phyloP scores from a whole-genome alignment of 305 asterid genomes.

The Striga hermonthica region DNA sequence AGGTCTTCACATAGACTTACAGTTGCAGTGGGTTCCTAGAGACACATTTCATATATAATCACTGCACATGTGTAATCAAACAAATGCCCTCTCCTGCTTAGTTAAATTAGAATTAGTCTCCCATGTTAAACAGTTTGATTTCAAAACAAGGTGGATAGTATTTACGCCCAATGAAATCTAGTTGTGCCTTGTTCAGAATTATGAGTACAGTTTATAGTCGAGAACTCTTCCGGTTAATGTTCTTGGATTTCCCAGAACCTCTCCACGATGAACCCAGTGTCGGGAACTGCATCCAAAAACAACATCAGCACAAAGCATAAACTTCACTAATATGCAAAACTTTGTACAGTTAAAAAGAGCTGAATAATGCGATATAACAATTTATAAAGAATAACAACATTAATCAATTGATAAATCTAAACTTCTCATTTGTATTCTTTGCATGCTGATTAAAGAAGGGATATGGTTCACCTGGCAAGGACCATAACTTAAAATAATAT shows the following conservation, averaged over 20 bases:
- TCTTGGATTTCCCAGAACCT: slow-evolving; percentile 96
- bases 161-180: slow-evolving; percentile 83
- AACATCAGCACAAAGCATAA: slow-evolving; percentile 24
- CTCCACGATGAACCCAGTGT: slow-evolving; percentile 94
- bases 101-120: slow-evolving; percentile 32
- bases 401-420: slow-evolving; percentile 18
- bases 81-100: slow-evolving; percentile 91
- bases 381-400: slow-evolving; percentile 3
- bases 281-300: slow-evolving; percentile 67
- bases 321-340: slow-evolving; percentile 18
- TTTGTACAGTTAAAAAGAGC: slow-evolving; percentile 21
- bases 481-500: slow-evolving; percentile 82
- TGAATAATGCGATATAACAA: slow-evolving; percentile 15
- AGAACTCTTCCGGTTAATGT: slow-evolving; percentile 94
- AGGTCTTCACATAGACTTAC: slow-evolving; percentile 52
- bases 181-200: slow-evolving; percentile 78
- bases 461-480: slow-evolving; percentile 84
- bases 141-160: slow-evolving; percentile 31
- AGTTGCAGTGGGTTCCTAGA: slow-evolving; percentile 79
- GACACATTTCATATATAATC: slow-evolving; percentile 84
- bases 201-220: slow-evolving; percentile 92
- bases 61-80: slow-evolving; percentile 93
- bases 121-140: slow-evolving; percentile 17
- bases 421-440: slow-evolving; percentile 22
- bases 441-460: slow-evolving; percentile 26